Evolutionary conservation across 2,329 filamentous ascomycete species (phyloP), one percentile per base, ranked within the genome.

Genomic region (Penicillium digitatum): DNA sequence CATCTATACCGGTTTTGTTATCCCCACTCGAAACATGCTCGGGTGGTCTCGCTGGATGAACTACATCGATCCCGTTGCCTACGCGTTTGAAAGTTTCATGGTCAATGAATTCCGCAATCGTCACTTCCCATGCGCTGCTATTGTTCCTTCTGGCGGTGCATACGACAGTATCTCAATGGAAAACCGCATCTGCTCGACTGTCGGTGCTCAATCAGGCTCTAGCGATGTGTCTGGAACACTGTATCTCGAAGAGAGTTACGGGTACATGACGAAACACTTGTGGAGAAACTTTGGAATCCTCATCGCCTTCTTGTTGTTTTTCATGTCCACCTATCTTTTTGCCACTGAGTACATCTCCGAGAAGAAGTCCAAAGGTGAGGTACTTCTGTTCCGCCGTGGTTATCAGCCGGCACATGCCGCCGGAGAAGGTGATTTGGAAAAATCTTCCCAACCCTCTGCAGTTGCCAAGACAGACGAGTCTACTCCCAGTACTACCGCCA

Each of bases 1-100:
- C 12, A 76, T 87, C 12, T 84, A 73, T 42, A 71, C 84, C 26
- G 77, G 77, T 1, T 79, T 79, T 58, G 71, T 72, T 1, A 72
- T 79, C 11, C 75, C 76, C 1, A 69, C 69, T 0, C 65, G 63
- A 11, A 66, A 93, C 73, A 94, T 90, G 87, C 80, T 87, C 7
- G 82, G 78, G 1, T 95, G 90, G 89, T 88, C 87, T 64, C 81
- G 85, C 57, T 95, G 90, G 90, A 83, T 95, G 58, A 88, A 87
- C 69, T 93, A 89, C 69, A 76, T 94, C 37, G 86, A 95, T 57
- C 89, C 89, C 2, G 81, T 95, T 11, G 84, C 83, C 1, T 95
- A 95, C 61, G 84, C 40, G 3, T 43, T 43, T 29, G 40, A 43
- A 43, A 43, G 40, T 5, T 43, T 43, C 1, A 43, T 43, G 40